phyloP scores from a whole-genome alignment of 2,329 filamentous ascomycete species.

The Lachnellula occidentalis region DNA sequence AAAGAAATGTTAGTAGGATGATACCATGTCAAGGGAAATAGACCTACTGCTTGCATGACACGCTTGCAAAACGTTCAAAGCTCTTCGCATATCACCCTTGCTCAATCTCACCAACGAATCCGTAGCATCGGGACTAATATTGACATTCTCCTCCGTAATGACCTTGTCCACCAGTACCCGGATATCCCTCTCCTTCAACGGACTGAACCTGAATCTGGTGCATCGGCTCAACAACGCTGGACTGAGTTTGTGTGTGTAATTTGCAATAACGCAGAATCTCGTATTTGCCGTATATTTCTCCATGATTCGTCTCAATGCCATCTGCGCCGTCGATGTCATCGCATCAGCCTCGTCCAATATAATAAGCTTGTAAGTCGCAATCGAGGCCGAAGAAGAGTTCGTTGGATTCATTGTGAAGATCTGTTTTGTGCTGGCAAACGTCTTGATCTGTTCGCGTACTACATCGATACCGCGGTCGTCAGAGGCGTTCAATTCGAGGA shows the following conservation, averaged over 20 bases:
- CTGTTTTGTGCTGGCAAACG: constrained; percentile 95
- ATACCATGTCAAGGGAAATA: background rate
- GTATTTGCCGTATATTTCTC: constrained; percentile 99
- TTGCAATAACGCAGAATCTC: constrained; percentile 95
- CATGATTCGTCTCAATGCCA: constrained; percentile 96
- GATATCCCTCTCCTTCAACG: constrained; percentile 84
- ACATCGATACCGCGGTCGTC: constrained; percentile 98
- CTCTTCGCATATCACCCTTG: constrained; percentile 93
- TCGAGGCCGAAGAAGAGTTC: constrained; percentile 39
- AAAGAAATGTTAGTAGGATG: background rate
- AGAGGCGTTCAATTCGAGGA: constrained; percentile 93
- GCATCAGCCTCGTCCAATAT: constrained; percentile 98
- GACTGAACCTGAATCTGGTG: constrained; percentile 91
- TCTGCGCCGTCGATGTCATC: constrained; percentile 98
- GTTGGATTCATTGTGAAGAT: constrained; percentile 72
- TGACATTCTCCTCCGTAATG: constrained; percentile 78
- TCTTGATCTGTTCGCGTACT: constrained; percentile 98
- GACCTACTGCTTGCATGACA: constrained; percentile 84
- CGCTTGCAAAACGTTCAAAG: constrained; percentile 91
- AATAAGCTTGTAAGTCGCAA: constrained; percentile 88
- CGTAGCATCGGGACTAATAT: constrained; percentile 74
- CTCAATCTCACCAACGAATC: constrained; percentile 81
- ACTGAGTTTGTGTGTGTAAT: constrained; percentile 97
- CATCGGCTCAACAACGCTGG: constrained; percentile 88
- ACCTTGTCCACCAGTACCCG: constrained; percentile 81